Percentiles rank a stretch among this genome's conserved stretches.
Evolutionary conservation across 139 green algal species (phyloP).

Genomic region (Pseudopediastrum boryanum): DNA sequence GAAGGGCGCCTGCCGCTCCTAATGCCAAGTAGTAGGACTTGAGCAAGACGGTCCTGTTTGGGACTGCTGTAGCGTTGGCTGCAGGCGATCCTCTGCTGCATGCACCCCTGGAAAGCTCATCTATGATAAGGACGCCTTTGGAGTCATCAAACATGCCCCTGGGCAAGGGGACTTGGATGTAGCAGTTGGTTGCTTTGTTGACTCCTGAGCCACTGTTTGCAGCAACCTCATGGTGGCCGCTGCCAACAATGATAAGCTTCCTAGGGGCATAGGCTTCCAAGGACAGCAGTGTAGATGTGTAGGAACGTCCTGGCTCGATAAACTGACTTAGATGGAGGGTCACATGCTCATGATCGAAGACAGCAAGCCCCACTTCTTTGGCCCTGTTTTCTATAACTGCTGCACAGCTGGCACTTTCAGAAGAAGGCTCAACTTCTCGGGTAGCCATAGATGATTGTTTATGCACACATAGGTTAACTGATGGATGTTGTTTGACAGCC

Average conservation of each 20-base stretch:
- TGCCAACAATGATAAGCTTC: constrained; percentile 45
- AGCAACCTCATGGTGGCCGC: constrained; percentile 16
- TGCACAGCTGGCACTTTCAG: constrained; percentile 25
- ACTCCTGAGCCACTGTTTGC: constrained; percentile 18
- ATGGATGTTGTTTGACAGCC: no score
- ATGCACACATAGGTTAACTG: no score
- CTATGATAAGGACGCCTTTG: constrained; percentile 12
- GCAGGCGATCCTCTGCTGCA: constrained; percentile 6
- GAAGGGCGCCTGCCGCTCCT: constrained; percentile 69
- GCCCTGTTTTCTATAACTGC: constrained; percentile 74
- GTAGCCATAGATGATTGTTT: no score
- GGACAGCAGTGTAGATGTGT: constrained; percentile 52
- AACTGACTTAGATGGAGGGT: constrained; percentile 58
- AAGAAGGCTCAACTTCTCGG: no score
- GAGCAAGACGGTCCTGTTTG: background rate
- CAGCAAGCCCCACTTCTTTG: constrained; percentile 69
- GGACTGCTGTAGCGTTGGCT: constrained; percentile 1
- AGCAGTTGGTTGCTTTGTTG: constrained; percentile 41
- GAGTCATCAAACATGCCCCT: constrained; percentile 34
- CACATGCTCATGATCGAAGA: constrained; percentile 47
- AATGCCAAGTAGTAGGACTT: constrained; percentile 61
- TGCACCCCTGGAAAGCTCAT: constrained; percentile 25
- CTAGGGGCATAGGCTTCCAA: constrained; percentile 44
- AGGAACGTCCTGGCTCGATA: constrained; percentile 53
- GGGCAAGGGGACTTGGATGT: background rate